Percentiles rank a stretch among this genome's conserved stretches.
Evolutionary conservation across 768 basidiomycete genomes (phyloP).

Genomic region (Leccinum broughii): DNA sequence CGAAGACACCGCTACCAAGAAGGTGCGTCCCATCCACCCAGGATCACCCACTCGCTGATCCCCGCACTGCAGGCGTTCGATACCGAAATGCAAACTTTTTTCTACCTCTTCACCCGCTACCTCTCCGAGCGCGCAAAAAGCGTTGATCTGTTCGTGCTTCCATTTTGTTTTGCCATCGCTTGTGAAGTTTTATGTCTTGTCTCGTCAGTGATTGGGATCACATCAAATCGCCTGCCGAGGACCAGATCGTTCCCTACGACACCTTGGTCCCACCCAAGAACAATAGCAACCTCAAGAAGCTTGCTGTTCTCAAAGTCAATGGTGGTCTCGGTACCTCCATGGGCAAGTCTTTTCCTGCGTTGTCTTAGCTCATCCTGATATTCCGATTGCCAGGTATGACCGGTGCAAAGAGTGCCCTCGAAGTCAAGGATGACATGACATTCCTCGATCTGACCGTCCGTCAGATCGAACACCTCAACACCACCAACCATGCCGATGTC

Average conservation of each 20-base stretch:
- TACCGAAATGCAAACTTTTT: slow-evolving; percentile 83
- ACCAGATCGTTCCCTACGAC: slow-evolving; percentile 64
- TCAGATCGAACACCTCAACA: slow-evolving; percentile 72
- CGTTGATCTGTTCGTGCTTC: slow-evolving; percentile 61
- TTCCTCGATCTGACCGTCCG: slow-evolving; percentile 67
- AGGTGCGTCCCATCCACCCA: slow-evolving; percentile 47
- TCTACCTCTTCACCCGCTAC: slow-evolving; percentile 81
- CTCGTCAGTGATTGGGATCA: slow-evolving; percentile 37
- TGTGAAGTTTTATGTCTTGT: slow-evolving; percentile 4
- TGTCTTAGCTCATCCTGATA: slow-evolving; percentile 4
- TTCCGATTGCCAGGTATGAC: slow-evolving; percentile 43
- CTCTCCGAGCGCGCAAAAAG: slow-evolving; percentile 65
- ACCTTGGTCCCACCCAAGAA: slow-evolving; percentile 47
- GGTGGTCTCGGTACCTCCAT: slow-evolving; percentile 72
- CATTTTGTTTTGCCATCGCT: slow-evolving; percentile 15
- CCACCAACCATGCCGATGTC: slow-evolving; percentile 60
- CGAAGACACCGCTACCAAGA: slow-evolving; percentile 75
- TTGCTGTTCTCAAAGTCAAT: slow-evolving; percentile 79
- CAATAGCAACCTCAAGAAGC: slow-evolving; percentile 57
- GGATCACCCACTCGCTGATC: slow-evolving; percentile 19
- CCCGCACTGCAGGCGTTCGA: slow-evolving; percentile 57
- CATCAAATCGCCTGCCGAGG: slow-evolving; percentile 63
- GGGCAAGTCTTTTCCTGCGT: slow-evolving; percentile 34
- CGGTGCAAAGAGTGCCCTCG: slow-evolving; percentile 70
- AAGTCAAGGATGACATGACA: slow-evolving; percentile 72